Evolutionary conservation across 2,329 filamentous ascomycete genomes (phyloP).

Genomic region (Alternaria ventricosa): DNA sequence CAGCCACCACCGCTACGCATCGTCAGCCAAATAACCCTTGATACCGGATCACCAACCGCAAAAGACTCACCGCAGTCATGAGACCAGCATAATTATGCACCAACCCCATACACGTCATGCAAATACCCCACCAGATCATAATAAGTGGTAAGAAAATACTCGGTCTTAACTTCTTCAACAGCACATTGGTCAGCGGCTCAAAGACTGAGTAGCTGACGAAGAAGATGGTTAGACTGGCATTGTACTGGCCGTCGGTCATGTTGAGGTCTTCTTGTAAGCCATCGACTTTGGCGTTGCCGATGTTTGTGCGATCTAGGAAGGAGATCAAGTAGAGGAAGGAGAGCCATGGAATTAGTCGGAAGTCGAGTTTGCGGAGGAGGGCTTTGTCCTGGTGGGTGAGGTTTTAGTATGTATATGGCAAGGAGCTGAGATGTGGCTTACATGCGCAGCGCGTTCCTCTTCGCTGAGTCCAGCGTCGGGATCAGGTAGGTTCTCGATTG

Average conservation of each 20-base stretch:
- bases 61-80: slow-evolving; percentile 61
- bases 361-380: slow-evolving; percentile 67
- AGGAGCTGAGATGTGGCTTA: slow-evolving; percentile 47
- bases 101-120: slow-evolving; percentile 73
- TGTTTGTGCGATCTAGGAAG: slow-evolving; percentile 76
- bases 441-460: slow-evolving; percentile 67
- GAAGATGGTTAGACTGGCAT: slow-evolving; percentile 79
- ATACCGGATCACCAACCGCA: too few relatives aligned
- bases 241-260: slow-evolving; percentile 72
- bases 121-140: slow-evolving; percentile 70
- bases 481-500: slow-evolving; percentile 51
- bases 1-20: slow-evolving; percentile 61
- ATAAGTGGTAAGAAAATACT: slow-evolving; percentile 82
- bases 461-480: slow-evolving; percentile 70
- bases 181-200: slow-evolving; percentile 77
- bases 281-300: slow-evolving; percentile 73
- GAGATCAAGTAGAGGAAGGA: slow-evolving; percentile 76
- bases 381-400: slow-evolving; percentile 61
- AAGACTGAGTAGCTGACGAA: slow-evolving; percentile 85
- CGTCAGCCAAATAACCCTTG: not conserved
- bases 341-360: slow-evolving; percentile 69
- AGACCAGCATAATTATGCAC: slow-evolving; percentile 68
- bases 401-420: not conserved
- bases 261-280: slow-evolving; percentile 64
- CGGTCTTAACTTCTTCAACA: slow-evolving; percentile 78